Base-by-base conservation (phyloP, 306 rosid species). In the Quercus gilva region DNA sequence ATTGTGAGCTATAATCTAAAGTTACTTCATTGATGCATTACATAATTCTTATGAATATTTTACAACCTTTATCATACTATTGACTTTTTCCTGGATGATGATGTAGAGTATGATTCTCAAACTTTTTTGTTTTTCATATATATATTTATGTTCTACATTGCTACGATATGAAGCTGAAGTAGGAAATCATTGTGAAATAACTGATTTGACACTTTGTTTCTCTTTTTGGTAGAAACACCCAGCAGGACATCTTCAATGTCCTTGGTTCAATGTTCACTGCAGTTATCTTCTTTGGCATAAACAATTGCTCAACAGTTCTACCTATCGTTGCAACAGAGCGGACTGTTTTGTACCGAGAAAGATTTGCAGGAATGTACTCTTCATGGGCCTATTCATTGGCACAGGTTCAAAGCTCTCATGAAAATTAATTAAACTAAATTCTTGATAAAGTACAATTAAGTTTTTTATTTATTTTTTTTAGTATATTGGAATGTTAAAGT, bases 361-460 rank as follows among this genome's bases (percentile, higher is more conserved):
- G 69, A 76, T 90, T 81, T 78, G 87, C 92, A 18, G 94, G 94
- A 81, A 91, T 91, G 97, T 89, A 85, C 74, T 89, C 91, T 49
- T 82, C 91, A 3, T 85, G 89, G 88, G 92, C 94, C 49, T 88
- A 88, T 69, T 88, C 97, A 23, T 79, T 85, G 55, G 90, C 96
- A 52, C 96, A 91, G 92, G 96, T 89, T 74, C 71, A 6, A 7
- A 77, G 72, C 45, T 81, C 73, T 41, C 28, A 3, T 35, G n/a
- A 69, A 5, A 52, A 12, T 53, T 52, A 59, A 69, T 78, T 76
- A 26, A 23, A 3, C 23, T 20, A 19, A 23, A 60, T 23, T 60
- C 68, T 28, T 5, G 18, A 23, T 23, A 10, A 60, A 25, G 53
- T 12, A 37, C 53, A 49, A 49, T 49, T 49, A 49, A 12, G 53